A percentile compares a stretch with the other conserved stretches of the same genome.
Evolutionary conservation across 441 rosid genomes (phyloP).

Genomic region (Dalechampia spathulata): DNA sequence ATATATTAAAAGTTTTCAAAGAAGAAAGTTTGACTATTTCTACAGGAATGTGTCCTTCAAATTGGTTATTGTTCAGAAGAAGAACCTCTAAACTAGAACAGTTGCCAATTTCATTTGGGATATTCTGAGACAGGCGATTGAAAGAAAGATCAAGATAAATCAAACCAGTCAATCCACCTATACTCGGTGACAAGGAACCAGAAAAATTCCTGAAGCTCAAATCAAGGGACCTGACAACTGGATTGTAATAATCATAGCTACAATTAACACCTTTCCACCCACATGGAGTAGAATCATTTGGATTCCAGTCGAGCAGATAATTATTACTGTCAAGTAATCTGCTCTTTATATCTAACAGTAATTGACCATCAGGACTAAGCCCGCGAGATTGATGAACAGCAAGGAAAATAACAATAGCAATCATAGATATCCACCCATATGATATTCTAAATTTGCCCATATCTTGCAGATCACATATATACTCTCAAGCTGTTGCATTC

Average conservation of each 20-base stretch:
- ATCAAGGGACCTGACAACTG: constrained; percentile 51
- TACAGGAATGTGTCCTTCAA: constrained; percentile 58
- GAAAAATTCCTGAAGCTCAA: constrained; percentile 59
- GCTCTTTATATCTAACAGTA: constrained; percentile 58
- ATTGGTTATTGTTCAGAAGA: constrained; percentile 52
- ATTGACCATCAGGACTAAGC: constrained; percentile 64
- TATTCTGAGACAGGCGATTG: constrained; percentile 46
- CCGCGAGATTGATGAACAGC: constrained; percentile 38
- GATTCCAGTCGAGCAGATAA: constrained; percentile 52
- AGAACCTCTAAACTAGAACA: constrained; percentile 55
- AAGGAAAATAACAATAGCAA: constrained; percentile 32
- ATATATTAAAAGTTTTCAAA: constrained; percentile 46
- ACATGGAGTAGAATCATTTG: constrained; percentile 72
- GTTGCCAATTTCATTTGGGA: constrained; percentile 70
- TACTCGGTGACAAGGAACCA: constrained; percentile 62
- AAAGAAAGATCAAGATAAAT: constrained; percentile 59
- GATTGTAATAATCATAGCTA: constrained; percentile 27
- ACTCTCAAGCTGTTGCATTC: constrained; percentile 13
- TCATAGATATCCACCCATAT: constrained; percentile 13
- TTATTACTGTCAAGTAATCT: constrained; percentile 38
- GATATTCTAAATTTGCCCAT: constrained; percentile 34
- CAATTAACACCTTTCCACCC: constrained; percentile 77
- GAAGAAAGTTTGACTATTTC: constrained; percentile 45
- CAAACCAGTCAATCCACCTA: constrained; percentile 61
- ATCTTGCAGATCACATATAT: constrained; percentile 7